These are phyloP conservation scores for Penicillium carneum DNA, from an alignment of 2,329 filamentous ascomycete genomes.

Conservation along the genomic window DNA sequence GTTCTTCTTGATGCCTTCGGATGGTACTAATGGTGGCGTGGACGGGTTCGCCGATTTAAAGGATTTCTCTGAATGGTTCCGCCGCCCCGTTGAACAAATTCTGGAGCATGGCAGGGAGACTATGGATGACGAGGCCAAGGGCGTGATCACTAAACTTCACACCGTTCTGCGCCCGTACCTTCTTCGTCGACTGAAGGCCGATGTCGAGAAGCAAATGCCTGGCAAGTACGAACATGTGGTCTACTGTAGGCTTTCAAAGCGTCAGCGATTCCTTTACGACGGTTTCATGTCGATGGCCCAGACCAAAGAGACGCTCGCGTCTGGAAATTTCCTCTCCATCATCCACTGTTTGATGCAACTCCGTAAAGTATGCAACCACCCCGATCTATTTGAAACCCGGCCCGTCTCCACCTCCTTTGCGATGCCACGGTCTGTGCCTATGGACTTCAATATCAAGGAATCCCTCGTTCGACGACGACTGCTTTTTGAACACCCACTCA, in stretches of 20 bases:
- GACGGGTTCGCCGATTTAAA: conserved; percentile 93
- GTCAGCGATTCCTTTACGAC: conserved; percentile 93
- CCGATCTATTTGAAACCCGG: conserved; percentile 92
- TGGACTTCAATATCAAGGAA: conserved; percentile 77
- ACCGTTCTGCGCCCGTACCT: conserved; percentile 92
- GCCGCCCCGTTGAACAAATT: conserved; percentile 93
- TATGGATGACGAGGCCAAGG: conserved; percentile 91
- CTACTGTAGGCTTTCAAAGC: conserved; percentile 91
- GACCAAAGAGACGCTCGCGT: conserved; percentile 85
- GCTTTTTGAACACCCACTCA: conserved; percentile 68
- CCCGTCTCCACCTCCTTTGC: conserved; percentile 97
- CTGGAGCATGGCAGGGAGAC: conserved; percentile 91
- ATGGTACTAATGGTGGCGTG: conserved; percentile 73
- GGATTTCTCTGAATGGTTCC: conserved; percentile 95
- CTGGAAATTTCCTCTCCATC: conserved; percentile 95
- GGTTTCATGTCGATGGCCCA: conserved; percentile 91
- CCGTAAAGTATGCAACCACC: conserved; percentile 97
- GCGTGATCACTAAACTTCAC: conserved; percentile 91
- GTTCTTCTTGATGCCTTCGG: conserved; percentile 94
- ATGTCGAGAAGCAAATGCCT: conserved; percentile 99
- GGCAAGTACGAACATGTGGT: conserved; percentile 97
- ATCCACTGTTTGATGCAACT: conserved; percentile 98
- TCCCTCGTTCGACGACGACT: conserved; percentile 71
- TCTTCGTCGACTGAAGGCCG: conserved; percentile 86
- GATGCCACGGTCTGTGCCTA: conserved; percentile 79